Evolutionary conservation across 768 basidiomycete genomes (phyloP), one percentile per base, ranked within the genome.

Genomic region (Trametes coccinea): DNA sequence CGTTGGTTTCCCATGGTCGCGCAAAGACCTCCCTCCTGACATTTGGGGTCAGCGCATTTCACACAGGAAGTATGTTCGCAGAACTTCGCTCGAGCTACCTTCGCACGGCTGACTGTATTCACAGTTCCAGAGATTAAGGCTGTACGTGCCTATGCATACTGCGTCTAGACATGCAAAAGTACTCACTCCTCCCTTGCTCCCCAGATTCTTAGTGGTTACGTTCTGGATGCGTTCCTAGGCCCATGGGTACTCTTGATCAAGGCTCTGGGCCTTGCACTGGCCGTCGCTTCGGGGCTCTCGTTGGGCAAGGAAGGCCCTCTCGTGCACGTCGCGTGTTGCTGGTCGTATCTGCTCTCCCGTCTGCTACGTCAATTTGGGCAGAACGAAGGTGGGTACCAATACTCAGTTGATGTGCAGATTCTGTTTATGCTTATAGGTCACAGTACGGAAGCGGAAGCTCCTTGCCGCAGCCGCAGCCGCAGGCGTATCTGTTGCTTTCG

Each of bases 281-380:
- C 90, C 1, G 93, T 95, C 13, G 92, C 90, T 0, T 93, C 91
- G 4, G 93, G 93, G 0, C 78, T 95, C 16, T 92, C 90, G 1
- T 76, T 95, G 29, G 92, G 92, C 22, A 93, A 93, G 76, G 92
- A 93, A 85, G 93, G 92, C 0, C 93, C 92, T 4, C 76, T 95
- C 33, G 90, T 94, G 0, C 93, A 95, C 69, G 89, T 96, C 55
- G 81, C 90, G 2, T 89, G 88, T 59, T 93, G 92, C 71, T 83
- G 92, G 76, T 90, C 90, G 6, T 88, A 84, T 69, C 78, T 91
- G 40, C 72, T 89, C 37, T 85, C 87, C 4, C 75, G 84, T 4
- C 71, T 86, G 45, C 91, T 93, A 72, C 77, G 79, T 47, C 85
- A 90, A 69, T 90, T 89, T 67, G 82, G 86, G 57, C 78, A 82